phyloP scores from a whole-genome alignment of 495 filamentous ascomycete genomes.

The Pyrenopolyporus hunteri region DNA sequence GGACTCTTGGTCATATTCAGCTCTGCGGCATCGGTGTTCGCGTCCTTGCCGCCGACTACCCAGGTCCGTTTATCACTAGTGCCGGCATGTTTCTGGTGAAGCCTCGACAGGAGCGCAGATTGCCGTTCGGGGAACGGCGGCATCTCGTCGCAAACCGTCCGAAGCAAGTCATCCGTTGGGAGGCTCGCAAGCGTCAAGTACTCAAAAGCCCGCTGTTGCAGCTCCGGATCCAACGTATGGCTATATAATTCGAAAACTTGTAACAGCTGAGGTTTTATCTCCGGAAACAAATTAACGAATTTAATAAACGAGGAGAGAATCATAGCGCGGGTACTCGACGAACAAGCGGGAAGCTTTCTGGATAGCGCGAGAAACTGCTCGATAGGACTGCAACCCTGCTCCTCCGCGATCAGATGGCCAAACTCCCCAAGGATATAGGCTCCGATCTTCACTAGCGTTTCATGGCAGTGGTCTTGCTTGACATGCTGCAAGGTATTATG shows the following conservation, averaged over 20 bases:
- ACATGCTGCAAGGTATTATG: constrained; percentile 88
- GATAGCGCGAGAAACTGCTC: constrained; percentile 96
- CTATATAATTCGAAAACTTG: constrained; percentile 91
- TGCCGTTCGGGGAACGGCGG: constrained; percentile 95
- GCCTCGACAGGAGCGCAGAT: constrained; percentile 86
- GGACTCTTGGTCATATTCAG: constrained; percentile 81
- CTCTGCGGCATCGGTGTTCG: constrained; percentile 81
- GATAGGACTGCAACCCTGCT: constrained; percentile 89
- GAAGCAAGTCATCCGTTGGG: constrained; percentile 87
- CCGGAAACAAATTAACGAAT: constrained; percentile 97
- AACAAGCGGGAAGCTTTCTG: constrained; percentile 85
- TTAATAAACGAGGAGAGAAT: constrained; percentile 95
- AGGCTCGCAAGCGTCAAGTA: constrained; percentile 87
- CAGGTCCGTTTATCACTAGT: constrained; percentile 94
- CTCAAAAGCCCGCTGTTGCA: constrained; percentile 96
- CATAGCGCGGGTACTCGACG: constrained; percentile 88
- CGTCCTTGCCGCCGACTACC: constrained; percentile 93
- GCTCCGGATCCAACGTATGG: constrained; percentile 90
- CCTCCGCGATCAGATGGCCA: constrained; percentile 97
- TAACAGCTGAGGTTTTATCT: constrained; percentile 95
- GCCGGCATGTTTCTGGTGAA: constrained; percentile 90
- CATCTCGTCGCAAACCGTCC: constrained; percentile 99
- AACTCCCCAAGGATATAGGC: constrained; percentile 96
- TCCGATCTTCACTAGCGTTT: constrained; percentile 96
- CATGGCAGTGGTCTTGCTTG: constrained; percentile 91